A percentile compares a stretch with the other conserved stretches of the same genome.
These are phyloP conservation scores for Ogataea polymorpha DNA, from an alignment of 805 yeast species.

Conservation along the genomic window DNA sequence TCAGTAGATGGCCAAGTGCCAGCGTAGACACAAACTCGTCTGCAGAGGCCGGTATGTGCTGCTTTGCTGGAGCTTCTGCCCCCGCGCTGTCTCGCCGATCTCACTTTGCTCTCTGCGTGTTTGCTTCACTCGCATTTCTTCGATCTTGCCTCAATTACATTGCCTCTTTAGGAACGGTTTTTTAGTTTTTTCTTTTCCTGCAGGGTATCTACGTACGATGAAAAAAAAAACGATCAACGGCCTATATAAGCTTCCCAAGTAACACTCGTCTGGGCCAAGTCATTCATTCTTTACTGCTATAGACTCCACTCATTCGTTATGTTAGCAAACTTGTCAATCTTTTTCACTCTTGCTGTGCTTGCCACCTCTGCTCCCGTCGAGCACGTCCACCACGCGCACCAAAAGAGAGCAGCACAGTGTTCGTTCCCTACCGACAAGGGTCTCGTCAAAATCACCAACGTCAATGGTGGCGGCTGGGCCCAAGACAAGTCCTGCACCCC, in stretches of 20 bases:
- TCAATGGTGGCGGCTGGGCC: conserved; percentile 83
- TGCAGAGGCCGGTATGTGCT: too few species aligned
- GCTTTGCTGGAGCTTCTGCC: too few species aligned
- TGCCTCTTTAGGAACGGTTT: background rate
- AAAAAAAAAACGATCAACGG: background rate
- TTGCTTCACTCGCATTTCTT: background rate
- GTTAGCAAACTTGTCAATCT: conserved; percentile 6
- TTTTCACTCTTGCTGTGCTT: conserved; percentile 11
- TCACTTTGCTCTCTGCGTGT: background rate
- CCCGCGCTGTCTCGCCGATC: background rate
- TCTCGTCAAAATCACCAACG: conserved; percentile 63
- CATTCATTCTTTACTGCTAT: conserved; percentile 6
- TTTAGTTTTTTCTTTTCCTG: background rate
- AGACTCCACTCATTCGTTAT: conserved; percentile 10
- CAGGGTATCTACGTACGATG: background rate
- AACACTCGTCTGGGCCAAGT: background rate
- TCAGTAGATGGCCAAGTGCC: too few species aligned
- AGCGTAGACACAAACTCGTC: too few species aligned
- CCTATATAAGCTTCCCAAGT: background rate
- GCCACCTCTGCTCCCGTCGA: conserved; percentile 16
- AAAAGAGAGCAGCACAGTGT: conserved; percentile 45
- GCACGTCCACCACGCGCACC: conserved; percentile 23
- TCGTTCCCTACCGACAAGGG: conserved; percentile 66
- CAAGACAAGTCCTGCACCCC: conserved; percentile 68
- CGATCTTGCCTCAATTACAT: background rate